phyloP scores from a whole-genome alignment of 225 moss, liverwort and hornwort species.

The Polytrichum commune region DNA sequence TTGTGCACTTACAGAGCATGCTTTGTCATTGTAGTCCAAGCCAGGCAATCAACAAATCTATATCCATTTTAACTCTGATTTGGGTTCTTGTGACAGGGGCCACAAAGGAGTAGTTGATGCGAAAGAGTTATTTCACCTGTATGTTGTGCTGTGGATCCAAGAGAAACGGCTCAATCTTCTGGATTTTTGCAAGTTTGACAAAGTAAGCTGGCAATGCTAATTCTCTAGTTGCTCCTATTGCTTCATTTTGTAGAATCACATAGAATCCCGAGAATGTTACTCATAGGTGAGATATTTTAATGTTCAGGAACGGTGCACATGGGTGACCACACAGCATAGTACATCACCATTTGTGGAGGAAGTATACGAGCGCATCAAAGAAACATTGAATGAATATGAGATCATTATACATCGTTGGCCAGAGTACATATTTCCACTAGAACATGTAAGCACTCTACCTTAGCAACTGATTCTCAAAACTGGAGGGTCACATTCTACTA shows the following conservation, averaged over 20 bases:
- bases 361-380: constrained; percentile 89
- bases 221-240: background rate
- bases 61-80: background rate
- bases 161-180: constrained; percentile 95
- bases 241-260: background rate
- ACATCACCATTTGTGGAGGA: constrained; percentile 97
- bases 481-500: no score
- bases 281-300: background rate
- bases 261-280: no score
- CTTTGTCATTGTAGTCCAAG: background rate
- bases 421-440: constrained; percentile 82
- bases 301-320: constrained; percentile 79
- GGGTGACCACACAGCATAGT: constrained; percentile 77
- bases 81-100: constrained; percentile 35
- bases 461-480: no score
- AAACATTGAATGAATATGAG: constrained; percentile 85
- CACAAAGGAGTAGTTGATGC: constrained; percentile 86
- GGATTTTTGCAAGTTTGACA: constrained; percentile 96
- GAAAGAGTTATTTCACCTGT: constrained; percentile 86
- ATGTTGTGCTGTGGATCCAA: constrained; percentile 97
- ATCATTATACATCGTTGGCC: constrained; percentile 94
- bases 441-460: constrained; percentile 52
- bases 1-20: no score
- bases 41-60: no score
- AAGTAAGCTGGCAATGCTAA: constrained; percentile 33